Evolutionary conservation across 306 rosid genomes (phyloP).

Genomic region (Amphicarpaea edgeworthii): DNA sequence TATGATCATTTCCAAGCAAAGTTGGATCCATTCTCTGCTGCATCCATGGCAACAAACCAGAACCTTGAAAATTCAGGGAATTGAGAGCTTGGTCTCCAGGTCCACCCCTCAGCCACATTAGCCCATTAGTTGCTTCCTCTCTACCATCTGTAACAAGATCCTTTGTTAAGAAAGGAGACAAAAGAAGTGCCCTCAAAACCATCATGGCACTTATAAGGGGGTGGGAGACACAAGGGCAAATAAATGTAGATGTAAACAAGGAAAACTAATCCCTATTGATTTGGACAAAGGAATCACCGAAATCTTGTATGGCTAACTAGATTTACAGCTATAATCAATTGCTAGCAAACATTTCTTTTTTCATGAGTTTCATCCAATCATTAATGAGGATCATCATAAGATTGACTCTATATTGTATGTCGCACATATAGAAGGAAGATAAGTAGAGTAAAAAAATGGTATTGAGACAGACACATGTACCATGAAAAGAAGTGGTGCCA

Average conservation of each 20-base stretch:
- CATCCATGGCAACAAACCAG: slow-evolving; percentile 82
- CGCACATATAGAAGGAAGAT: slow-evolving; percentile 17
- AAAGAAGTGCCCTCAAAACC: slow-evolving; percentile 44
- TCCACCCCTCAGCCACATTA: slow-evolving; percentile 85
- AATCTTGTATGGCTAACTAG: slow-evolving; percentile 12
- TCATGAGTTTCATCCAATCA: slow-evolving; percentile 2
- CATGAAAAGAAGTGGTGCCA: slow-evolving; percentile 73
- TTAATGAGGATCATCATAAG: slow-evolving; percentile 3
- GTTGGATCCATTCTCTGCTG: slow-evolving; percentile 80
- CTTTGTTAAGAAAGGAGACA: slow-evolving; percentile 40
- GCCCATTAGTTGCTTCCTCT: slow-evolving; percentile 72
- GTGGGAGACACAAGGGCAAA: slow-evolving; percentile 2
- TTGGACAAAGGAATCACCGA: slow-evolving; percentile 10
- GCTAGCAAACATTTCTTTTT: slow-evolving; percentile 7
- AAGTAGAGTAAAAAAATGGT: background rate
- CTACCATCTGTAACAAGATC: slow-evolving; percentile 70
- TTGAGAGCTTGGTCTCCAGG: slow-evolving; percentile 69
- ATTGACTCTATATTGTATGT: background rate
- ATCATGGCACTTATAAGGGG: slow-evolving; percentile 35
- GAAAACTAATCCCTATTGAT: slow-evolving; percentile 9
- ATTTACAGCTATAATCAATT: slow-evolving; percentile 1
- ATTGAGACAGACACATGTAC: slow-evolving; percentile 49
- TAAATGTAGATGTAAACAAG: background rate
- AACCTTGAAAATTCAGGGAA: slow-evolving; percentile 73
- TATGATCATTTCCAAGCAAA: slow-evolving; percentile 66